Base-by-base conservation (phyloP, 305 asterid genomes). In the Fraxinus albicans region DNA sequence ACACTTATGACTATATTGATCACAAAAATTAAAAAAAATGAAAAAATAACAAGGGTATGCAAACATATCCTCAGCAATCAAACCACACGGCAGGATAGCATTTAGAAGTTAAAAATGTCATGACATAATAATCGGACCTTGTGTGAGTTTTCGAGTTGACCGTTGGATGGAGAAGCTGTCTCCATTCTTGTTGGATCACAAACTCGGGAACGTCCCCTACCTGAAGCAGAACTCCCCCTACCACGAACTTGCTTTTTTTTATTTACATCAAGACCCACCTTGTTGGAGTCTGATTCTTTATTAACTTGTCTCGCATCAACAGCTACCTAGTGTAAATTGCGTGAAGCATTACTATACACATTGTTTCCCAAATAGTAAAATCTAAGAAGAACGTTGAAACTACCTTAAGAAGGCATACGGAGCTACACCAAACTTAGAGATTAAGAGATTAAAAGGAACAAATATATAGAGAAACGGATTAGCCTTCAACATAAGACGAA, bases 191-290 rank as follows among this genome's bases (percentile, higher is more conserved):
- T 88, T 86, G 89, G 97, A 82, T 96, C 96, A 85, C 81, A 81
- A 83, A 67, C 92, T 80, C 96, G 94, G 80, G 86, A 74, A 84
- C 98, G 97, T 73, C 97, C 98, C 90, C 98, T 92, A 82, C 94
- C 94, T 69, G 99, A 89, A 87, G 89, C 77, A 77, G 92, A 85
- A 87, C 83, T 87, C 73, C 89, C 96, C 91, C 91, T 92, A 9
- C 93, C 90, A 87, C 98, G 98, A 86, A 87, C 91, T 88, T 91
- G 96, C 82, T 91, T 94, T 88, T 88, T 94, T 85, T 87, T 93
- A 88, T 86, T 90, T 82, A 76, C 84, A 84, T 94, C 99, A 77
- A 88, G 84, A 80, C 84, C 87, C 47, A 55, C 86, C 85, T 87
- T 95, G 87, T 79, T 85, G 69, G 86, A 44, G 81, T 94, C 97